Base-by-base conservation (phyloP, 371 early-diverging fungal genomes). In the Mortierella sp. region DNA sequence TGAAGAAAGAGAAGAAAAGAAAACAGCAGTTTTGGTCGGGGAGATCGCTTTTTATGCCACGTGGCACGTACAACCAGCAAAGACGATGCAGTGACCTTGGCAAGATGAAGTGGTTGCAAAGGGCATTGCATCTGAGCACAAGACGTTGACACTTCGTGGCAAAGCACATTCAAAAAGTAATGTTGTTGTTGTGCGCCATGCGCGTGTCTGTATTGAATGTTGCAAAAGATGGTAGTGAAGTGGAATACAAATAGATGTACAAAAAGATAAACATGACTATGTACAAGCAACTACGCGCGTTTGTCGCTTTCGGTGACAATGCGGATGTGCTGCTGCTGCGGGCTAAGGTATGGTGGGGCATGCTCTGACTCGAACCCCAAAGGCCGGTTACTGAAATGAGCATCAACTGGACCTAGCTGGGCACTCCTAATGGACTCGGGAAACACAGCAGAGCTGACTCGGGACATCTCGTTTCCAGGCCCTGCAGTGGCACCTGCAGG, bases 301-400 rank as follows among this genome's bases (percentile, higher is more conserved):
- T 44, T 74, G 27, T 74, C 74, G 35, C 54, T 27, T 0, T 74
- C 60, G 32, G 27, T 44, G n/a, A 74, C n/a, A 43, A 58, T 63
- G 21, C 65, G 51, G 32, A 48, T 41, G 35, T 65, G 65, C 3
- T 75, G 75, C 46, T 73, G 55, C 49, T 56, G 49, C 21, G 65
- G 29, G 29, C 18, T 44, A 14, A 44, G 32, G 35, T 63, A 48
- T 35, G 29, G 16, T 3, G 70, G 70, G 1, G 41, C 70, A 24
- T 78, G 73, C 46, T 78, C 78, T 18, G 43, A 54, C 18, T 73
- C 78, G 41, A 55, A 72, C 0, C 78, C 78, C 12, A 72, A 11
- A 2, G 78, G 78, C 12, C 72, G 44, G 48, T 55, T 71, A 49
- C 12, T 18, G 48, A 7, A 21, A 5, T 46, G 11, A 16, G 18